Evolutionary conservation across 495 filamentous ascomycete genomes (phyloP).

Genomic region (Cladorrhinum samala): DNA sequence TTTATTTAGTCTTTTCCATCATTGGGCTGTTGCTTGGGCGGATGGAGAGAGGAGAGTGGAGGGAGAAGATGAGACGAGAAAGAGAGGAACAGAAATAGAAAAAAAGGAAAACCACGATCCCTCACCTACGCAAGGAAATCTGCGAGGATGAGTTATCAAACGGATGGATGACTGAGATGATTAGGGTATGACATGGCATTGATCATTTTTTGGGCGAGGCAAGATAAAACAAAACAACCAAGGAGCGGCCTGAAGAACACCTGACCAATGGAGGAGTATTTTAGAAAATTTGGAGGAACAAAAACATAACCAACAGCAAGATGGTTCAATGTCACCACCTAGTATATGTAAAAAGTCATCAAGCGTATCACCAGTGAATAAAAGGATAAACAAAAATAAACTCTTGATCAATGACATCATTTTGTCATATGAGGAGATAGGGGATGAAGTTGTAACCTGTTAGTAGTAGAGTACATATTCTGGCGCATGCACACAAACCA

Average conservation of each 20-base stretch:
- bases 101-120: background rate
- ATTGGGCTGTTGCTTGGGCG: background rate
- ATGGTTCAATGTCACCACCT: background rate
- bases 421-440: background rate
- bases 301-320: background rate
- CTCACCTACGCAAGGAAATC: too few species aligned
- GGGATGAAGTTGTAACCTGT: background rate
- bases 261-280: background rate
- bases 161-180: slow-evolving; percentile 6
- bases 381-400: background rate
- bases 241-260: background rate
- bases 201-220: background rate
- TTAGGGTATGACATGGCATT: background rate
- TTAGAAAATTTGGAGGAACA: background rate
- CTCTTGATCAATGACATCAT: background rate
- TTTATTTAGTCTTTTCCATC: background rate
- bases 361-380: background rate
- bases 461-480: too few species aligned
- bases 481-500: too few species aligned
- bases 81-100: background rate
- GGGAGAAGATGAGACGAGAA: background rate
- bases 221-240: background rate
- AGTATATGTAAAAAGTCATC: background rate
- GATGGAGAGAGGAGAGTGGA: background rate
- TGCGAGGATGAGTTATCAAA: too few species aligned